Evolutionary conservation across 2,329 filamentous ascomycete genomes (phyloP), one percentile per base, ranked within the genome.

Genomic region (Paracoccidioides lutzii): DNA sequence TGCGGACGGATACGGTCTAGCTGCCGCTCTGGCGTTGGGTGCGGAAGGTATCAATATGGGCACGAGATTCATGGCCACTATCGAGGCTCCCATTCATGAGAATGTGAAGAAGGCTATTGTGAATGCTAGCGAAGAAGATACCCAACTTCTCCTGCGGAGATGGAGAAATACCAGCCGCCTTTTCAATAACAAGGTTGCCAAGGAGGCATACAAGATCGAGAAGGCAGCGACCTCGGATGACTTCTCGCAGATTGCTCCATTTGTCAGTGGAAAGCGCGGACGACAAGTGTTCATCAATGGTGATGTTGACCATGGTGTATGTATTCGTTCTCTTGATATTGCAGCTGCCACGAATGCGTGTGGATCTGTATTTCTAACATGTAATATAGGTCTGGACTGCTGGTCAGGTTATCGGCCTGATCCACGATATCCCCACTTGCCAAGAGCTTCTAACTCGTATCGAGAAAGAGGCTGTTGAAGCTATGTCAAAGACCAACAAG

Each of bases 21-120:
- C 93, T 0, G 93, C 91, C 2, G 93, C 93, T 6, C 76, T 98
- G 63, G 85, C 85, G 43, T 80, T 98, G 10, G 93, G 93, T 40
- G 93, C 93, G 0, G 88, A 88, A 69, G 93, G 93, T 60, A 84
- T 97, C 74, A 98, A 98, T 75, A 98, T 98, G 93, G 93, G 93
- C 57, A 98, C 93, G 8, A 79, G 93, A 44, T 98, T 97, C 76
- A 94, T 98, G 88, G 91, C 87, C 75, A 97, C 93, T 0, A 78
- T 91, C 46, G 93, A 97, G 73, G 84, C 90, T 14, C 93, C 93
- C 0, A 87, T 98, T 60, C 93, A 98, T 74, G 70, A 82, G 51
- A 95, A 95, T 63, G 89, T 98, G 76, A 98, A 98, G 79, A 79
- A 94, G 71, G 79, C 87, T 62, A 98, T 98, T 66, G 90, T 96